Conservation (phyloP, 2,329 filamentous ascomycete species). For the Penicillium palitans region DNA sequence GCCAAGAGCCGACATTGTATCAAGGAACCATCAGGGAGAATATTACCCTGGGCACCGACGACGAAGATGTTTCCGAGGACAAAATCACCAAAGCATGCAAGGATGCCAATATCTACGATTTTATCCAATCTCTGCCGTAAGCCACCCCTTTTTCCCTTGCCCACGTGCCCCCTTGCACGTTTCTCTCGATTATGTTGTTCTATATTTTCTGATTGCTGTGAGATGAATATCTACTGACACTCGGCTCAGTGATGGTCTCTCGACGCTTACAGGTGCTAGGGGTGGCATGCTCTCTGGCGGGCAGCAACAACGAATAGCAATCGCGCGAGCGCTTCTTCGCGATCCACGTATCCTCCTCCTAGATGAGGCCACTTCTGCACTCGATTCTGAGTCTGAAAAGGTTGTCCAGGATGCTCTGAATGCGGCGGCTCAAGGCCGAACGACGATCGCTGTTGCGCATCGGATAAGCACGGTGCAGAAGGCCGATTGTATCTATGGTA, state of each 20-base stretch:
- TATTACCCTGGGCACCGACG: background rate
- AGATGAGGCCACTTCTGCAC: constrained; percentile 67
- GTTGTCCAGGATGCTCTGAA: background rate
- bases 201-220: constrained; percentile 26
- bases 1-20: constrained; percentile 65
- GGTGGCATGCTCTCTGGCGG: constrained; percentile 82
- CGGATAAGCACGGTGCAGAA: constrained; percentile 58
- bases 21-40: background rate
- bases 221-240: constrained; percentile 71
- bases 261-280: constrained; percentile 82
- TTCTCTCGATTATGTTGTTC: background rate
- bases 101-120: background rate
- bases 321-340: constrained; percentile 83
- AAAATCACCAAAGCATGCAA: background rate
- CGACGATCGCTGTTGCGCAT: constrained; percentile 69
- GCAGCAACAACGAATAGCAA: constrained; percentile 91
- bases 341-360: constrained; percentile 82
- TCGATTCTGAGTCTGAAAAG: background rate
- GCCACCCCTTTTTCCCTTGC: background rate
- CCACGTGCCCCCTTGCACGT: no score
- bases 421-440: background rate
- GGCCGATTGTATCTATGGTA: background rate
- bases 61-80: constrained; percentile 63
- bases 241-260: constrained; percentile 84
- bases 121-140: constrained; percentile 46